Evolutionary conservation across 2,329 filamentous ascomycete genomes (phyloP), one percentile per base, ranked within the genome.

Genomic region (Microdochium paspali): DNA sequence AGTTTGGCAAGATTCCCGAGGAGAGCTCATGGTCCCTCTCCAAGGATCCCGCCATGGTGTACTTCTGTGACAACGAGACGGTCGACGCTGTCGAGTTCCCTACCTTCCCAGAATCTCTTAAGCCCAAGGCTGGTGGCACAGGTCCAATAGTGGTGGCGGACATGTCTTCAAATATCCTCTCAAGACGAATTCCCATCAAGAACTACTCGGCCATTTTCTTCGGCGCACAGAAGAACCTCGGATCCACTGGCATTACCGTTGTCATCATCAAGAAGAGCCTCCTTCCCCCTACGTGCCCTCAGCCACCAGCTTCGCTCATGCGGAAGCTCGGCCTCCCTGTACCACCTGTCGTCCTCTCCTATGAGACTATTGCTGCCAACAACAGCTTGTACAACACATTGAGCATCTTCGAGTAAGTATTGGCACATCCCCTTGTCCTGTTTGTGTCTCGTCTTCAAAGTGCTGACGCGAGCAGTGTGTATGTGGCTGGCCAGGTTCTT

Each of bases 351-450:
- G 79, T 96, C 40, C 71, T 97, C 44, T 80, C 87, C 53, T 97
- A 91, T 61, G 84, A 89, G 52, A 89, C 80, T 0, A 85, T 93
- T 54, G 84, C 87, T 35, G 94, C 94, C 74, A 94, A 94, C 70
- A 93, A 95, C 71, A 93, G 86, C 56, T 76, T 97, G 24, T 97
- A 97, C 72, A 97, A 97, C 68, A 97, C 91, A 0, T 72, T 97
- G 10, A 90, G 88, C 59, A 95, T 97, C 59, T 95, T 97, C 59
- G 90, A 80, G 79, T 81, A 64, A 60, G 76, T 67, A 3, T 1
- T 28, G 2, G n/a, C 24, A 10, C 23, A 13, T 10, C 32, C 21
- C 15, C 9, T 39, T 35, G 5, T 44, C 12, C 15, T 12, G 4
- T 4, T 44, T 13, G 40, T 3, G 31, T 40, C 12, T n/a, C 20